phyloP scores from a whole-genome alignment of 768 basidiomycete species.

The Phylloporus scabripes region DNA sequence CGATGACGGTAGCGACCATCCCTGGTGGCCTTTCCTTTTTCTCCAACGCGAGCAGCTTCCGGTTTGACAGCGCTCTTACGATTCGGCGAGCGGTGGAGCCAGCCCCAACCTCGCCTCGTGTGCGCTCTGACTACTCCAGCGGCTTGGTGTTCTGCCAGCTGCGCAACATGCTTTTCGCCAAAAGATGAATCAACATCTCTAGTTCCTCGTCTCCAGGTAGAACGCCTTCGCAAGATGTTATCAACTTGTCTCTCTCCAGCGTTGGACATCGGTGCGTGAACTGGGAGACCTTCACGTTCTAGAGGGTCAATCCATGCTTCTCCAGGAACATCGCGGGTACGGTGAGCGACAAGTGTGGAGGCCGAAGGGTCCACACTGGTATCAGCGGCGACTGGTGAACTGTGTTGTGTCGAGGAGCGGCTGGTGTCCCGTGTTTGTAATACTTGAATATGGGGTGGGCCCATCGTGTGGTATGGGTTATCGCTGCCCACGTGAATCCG shows the following conservation, averaged over 20 bases:
- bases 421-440: slow-evolving; percentile 5
- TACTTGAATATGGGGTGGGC: slow-evolving; percentile 1
- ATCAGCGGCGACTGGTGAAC: slow-evolving; percentile 7
- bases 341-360: slow-evolving; percentile 17
- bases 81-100: slow-evolving; percentile 11
- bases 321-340: slow-evolving; percentile 41
- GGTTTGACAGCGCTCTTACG: background rate
- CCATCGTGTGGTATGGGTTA: slow-evolving; percentile 14
- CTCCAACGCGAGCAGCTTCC: background rate
- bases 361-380: slow-evolving; percentile 3
- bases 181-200: slow-evolving; percentile 4
- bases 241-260: background rate
- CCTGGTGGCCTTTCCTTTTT: slow-evolving; percentile 6
- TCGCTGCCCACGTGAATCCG: slow-evolving; percentile 6
- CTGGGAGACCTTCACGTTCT: slow-evolving; percentile 62
- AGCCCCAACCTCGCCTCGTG: slow-evolving; percentile 29
- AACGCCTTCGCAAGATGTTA: slow-evolving; percentile 12
- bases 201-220: slow-evolving; percentile 11
- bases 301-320: slow-evolving; percentile 54
- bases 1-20: background rate
- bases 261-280: slow-evolving; percentile 26
- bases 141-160: slow-evolving; percentile 33
- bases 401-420: slow-evolving; percentile 2
- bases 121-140: slow-evolving; percentile 42
- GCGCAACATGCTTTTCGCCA: slow-evolving; percentile 21